Conservation (phyloP, 352 stramenopile genomes). For the Globisporangium recalcitrans region DNA sequence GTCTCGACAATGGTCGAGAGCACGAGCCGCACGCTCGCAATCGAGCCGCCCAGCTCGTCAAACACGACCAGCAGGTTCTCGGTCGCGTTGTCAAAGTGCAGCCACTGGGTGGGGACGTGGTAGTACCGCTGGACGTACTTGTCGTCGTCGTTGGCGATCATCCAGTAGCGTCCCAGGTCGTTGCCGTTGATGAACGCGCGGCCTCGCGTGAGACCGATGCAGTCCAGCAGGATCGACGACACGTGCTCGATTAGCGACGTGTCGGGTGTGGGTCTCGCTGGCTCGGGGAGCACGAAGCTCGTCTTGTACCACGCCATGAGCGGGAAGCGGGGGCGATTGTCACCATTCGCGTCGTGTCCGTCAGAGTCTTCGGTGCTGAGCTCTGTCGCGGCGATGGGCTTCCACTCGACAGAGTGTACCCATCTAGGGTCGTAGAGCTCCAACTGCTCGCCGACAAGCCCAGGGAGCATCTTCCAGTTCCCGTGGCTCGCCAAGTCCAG, state of each 20-base stretch:
- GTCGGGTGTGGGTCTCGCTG: conserved; percentile 11
- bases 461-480: conserved; percentile 54
- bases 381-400: not conserved
- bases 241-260: conserved; percentile 19
- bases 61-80: conserved; percentile 58
- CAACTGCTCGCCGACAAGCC: conserved; percentile 58
- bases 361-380: not conserved
- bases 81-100: conserved; percentile 22
- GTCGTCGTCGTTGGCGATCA: conserved; percentile 39
- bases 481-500: conserved; percentile 21
- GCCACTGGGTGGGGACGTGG: conserved; percentile 53
- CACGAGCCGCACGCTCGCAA: conserved; percentile 41
- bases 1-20: conserved; percentile 41
- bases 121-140: conserved; percentile 68
- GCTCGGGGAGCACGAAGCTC: conserved; percentile 27
- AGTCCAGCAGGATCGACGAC: conserved; percentile 57
- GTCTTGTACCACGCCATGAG: conserved; percentile 56
- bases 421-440: conserved; percentile 47
- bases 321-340: conserved; percentile 14
- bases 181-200: conserved; percentile 61
- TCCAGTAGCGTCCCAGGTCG: conserved; percentile 63
- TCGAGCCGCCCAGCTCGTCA: conserved; percentile 50
- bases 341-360: not conserved
- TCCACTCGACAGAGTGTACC: conserved; percentile 48
- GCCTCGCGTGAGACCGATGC: conserved; percentile 49